These are phyloP conservation scores for Silene uniflora DNA, from an alignment of 148 eudicot genomes.

Conservation along the genomic window DNA sequence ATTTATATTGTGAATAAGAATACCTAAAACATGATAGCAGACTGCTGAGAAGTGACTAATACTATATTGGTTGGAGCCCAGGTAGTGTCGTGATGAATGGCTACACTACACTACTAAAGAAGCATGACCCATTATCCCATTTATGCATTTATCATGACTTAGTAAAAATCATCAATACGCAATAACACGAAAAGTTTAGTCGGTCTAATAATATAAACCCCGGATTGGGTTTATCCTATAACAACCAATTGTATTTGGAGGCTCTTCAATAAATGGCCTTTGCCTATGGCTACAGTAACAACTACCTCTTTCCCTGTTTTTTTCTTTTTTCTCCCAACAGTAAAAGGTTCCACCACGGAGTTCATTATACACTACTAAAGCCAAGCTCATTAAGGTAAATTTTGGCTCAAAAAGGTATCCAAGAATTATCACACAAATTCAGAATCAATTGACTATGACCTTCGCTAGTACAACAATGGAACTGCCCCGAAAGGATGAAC, in stretches of 20 bases:
- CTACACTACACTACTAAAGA: slow-evolving; percentile 8
- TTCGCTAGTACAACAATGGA: no score
- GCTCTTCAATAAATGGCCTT: neutral
- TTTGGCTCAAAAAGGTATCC: neutral
- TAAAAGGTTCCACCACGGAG: neutral
- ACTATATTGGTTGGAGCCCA: neutral
- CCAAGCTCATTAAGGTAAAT: neutral
- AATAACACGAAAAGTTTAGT: neutral
- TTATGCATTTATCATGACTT: neutral
- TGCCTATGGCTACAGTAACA: neutral
- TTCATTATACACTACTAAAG: neutral
- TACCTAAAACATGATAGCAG: slow-evolving; percentile 13
- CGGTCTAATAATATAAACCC: neutral
- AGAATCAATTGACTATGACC: no score
- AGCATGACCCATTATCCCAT: neutral
- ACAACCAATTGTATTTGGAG: neutral
- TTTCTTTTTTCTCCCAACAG: no score
- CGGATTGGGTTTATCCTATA: neutral
- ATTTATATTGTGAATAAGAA: neutral
- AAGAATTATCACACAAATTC: no score
- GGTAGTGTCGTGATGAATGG: neutral
- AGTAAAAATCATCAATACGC: neutral
- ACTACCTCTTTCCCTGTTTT: neutral
- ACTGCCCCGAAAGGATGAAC: no score
- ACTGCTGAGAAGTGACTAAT: slow-evolving; percentile 8